A percentile compares a stretch with the other conserved stretches of the same genome.
Evolutionary conservation across 2,329 filamentous ascomycete genomes (phyloP).

Genomic region (Trichoderma sp.): DNA sequence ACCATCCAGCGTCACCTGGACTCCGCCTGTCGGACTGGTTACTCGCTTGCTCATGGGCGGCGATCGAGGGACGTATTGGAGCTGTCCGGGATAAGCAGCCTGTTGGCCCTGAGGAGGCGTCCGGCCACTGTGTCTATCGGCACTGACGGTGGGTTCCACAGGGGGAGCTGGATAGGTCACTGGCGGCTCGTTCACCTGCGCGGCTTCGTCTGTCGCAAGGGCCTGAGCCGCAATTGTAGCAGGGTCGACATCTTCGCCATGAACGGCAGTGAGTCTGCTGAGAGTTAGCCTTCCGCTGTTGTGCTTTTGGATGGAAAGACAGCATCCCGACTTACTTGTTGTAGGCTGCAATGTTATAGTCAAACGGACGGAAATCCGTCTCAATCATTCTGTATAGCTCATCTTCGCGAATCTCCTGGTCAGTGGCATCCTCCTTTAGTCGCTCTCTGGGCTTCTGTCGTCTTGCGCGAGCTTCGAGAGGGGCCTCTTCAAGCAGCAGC

Average conservation of each 20-base stretch:
- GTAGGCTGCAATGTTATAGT: constrained; percentile 83
- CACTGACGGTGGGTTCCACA: constrained; percentile 2
- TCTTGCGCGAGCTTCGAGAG: constrained; percentile 84
- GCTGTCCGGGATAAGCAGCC: constrained; percentile 45
- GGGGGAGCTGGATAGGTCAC: constrained; percentile 19
- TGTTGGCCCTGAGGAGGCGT: constrained; percentile 27
- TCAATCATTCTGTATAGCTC: constrained; percentile 94
- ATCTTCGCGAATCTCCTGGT: constrained; percentile 91
- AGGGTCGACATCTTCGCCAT: constrained; percentile 1
- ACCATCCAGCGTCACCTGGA: constrained; percentile 88
- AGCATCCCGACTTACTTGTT: constrained; percentile 55
- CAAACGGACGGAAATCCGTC: constrained; percentile 88
- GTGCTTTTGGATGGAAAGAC: neutral
- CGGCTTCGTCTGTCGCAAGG: constrained; percentile 50
- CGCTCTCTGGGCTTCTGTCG: constrained; percentile 91
- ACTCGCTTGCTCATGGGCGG: constrained; percentile 64
- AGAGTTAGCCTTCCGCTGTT: neutral
- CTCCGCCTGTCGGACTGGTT: constrained; percentile 74
- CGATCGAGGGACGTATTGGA: constrained; percentile 43
- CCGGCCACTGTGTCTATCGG: neutral
- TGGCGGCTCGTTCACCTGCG: constrained; percentile 31
- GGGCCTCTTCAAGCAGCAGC: constrained; percentile 87
- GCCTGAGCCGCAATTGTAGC: constrained; percentile 39
- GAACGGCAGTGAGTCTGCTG: constrained; percentile 36
- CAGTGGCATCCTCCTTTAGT: constrained; percentile 89